These are phyloP conservation scores for Fusarium annulatum DNA, from an alignment of 2,329 filamentous ascomycete genomes.

Conservation along the genomic window DNA sequence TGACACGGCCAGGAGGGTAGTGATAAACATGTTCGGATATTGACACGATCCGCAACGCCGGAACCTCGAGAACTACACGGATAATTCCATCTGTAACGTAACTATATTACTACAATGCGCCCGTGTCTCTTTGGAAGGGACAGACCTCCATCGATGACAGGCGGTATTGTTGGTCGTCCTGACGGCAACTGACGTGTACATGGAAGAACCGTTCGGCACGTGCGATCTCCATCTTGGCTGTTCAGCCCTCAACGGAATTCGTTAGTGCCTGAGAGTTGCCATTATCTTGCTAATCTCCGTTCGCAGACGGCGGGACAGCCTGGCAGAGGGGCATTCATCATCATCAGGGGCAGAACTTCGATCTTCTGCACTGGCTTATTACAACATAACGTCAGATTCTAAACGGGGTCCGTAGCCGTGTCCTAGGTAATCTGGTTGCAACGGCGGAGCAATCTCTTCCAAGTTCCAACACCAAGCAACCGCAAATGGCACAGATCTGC, in stretches of 20 bases:
- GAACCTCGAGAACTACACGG: conserved; percentile 15
- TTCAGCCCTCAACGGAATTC: conserved; percentile 11
- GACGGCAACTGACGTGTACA: conserved; percentile 8
- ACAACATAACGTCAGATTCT: conserved; percentile 17
- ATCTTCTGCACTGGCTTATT: background rate
- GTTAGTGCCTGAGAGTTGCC: conserved; percentile 14
- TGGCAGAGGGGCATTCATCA: background rate
- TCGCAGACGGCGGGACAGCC: conserved; percentile 16
- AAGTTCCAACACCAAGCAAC: conserved; percentile 20
- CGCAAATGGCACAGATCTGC: conserved; percentile 44
- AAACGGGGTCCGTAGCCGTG: background rate
- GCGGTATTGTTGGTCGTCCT: conserved; percentile 5
- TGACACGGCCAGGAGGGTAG: conserved; percentile 30
- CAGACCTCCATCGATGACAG: background rate
- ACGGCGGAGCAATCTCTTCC: conserved; percentile 24
- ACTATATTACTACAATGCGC: background rate
- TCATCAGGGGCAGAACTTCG: background rate
- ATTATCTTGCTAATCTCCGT: conserved; percentile 25
- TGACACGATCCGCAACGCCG: conserved; percentile 29
- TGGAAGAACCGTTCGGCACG: conserved; percentile 41
- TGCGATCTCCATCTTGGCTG: conserved; percentile 38
- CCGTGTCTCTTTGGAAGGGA: background rate
- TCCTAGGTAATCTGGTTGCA: conserved; percentile 16
- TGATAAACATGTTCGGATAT: conserved; percentile 12
- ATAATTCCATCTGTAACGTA: background rate